Conservation (phyloP, 2,329 filamentous ascomycete species). For the Botryotinia globosa region DNA sequence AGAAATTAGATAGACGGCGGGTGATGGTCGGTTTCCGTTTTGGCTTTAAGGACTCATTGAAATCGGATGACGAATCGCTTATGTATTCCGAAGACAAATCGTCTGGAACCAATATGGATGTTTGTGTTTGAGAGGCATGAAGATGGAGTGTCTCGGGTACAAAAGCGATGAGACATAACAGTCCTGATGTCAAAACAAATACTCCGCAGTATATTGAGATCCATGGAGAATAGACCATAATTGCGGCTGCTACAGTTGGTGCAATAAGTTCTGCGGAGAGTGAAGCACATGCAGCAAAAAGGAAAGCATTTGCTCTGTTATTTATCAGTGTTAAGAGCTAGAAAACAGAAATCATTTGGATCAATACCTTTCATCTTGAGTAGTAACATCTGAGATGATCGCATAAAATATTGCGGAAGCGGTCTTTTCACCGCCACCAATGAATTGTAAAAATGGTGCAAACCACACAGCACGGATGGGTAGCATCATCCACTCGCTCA, state of each 20-base stretch:
- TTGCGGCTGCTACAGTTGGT: constrained; percentile 40
- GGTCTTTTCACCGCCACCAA: constrained; percentile 42
- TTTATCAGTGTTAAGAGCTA: constrained; percentile 1
- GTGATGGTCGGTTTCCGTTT: constrained; percentile 22
- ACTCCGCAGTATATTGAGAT: constrained; percentile 31
- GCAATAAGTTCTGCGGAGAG: constrained; percentile 41
- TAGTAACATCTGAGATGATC: constrained; percentile 41
- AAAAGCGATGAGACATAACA: constrained; percentile 29
- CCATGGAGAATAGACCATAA: constrained; percentile 40
- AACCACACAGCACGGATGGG: constrained; percentile 40
- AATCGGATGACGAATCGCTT: constrained; percentile 1
- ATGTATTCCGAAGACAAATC: constrained; percentile 9
- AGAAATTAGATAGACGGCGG: constrained; percentile 1
- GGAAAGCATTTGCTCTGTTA: constrained; percentile 41
- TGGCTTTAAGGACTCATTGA: constrained; percentile 5
- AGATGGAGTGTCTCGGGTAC: constrained; percentile 38
- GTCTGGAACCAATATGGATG: constrained; percentile 7
- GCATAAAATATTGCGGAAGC: constrained; percentile 38
- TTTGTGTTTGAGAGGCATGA: constrained; percentile 18
- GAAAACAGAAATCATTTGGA: no score
- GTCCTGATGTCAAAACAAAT: constrained; percentile 24
- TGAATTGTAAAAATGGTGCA: constrained; percentile 35
- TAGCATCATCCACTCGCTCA: constrained; percentile 39
- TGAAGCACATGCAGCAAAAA: constrained; percentile 36
- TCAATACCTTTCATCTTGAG: constrained; percentile 40